These are phyloP conservation scores for Mycotypha africana DNA, from an alignment of 371 early-diverging fungal genomes.

Conservation along the genomic window DNA sequence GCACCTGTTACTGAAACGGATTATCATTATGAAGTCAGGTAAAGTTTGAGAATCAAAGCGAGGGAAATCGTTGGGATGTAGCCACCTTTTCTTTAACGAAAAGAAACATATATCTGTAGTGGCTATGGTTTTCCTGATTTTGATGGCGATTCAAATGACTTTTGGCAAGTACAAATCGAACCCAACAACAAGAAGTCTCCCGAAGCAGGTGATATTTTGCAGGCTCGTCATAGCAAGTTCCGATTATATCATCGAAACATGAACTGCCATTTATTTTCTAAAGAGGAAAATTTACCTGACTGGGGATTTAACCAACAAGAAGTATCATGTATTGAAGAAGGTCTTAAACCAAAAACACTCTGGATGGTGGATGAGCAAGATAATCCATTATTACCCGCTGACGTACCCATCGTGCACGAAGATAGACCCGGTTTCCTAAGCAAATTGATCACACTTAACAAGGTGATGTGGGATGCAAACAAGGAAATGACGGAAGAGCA, in stretches of 20 bases:
- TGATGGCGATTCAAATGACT: slow-evolving; percentile 58
- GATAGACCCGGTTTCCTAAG: slow-evolving; percentile 56
- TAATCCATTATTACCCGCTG: slow-evolving; percentile 34
- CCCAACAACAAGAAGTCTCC: slow-evolving; percentile 39
- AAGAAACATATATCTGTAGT: no score
- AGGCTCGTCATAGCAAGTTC: slow-evolving; percentile 63
- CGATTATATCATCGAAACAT: slow-evolving; percentile 70
- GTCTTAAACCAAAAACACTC: slow-evolving; percentile 53
- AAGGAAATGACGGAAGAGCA: slow-evolving; percentile 79
- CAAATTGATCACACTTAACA: slow-evolving; percentile 80
- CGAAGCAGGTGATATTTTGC: slow-evolving; percentile 45
- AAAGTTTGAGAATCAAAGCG: no score
- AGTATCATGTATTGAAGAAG: slow-evolving; percentile 76
- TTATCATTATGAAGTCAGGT: slow-evolving; percentile 84
- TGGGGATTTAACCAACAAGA: slow-evolving; percentile 98
- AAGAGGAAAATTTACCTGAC: slow-evolving; percentile 77
- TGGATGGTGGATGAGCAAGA: slow-evolving; percentile 60
- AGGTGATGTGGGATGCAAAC: slow-evolving; percentile 80
- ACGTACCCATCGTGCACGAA: slow-evolving; percentile 40
- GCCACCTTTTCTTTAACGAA: no score
- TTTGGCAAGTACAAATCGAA: slow-evolving; percentile 68
- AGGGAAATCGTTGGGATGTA: no score
- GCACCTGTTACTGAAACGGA: slow-evolving; percentile 83
- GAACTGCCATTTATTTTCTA: slow-evolving; percentile 76
- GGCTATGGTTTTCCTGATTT: slow-evolving; percentile 54